Base-by-base conservation (phyloP, 176 grass and related monocot genomes). In the Puya raimondii region DNA sequence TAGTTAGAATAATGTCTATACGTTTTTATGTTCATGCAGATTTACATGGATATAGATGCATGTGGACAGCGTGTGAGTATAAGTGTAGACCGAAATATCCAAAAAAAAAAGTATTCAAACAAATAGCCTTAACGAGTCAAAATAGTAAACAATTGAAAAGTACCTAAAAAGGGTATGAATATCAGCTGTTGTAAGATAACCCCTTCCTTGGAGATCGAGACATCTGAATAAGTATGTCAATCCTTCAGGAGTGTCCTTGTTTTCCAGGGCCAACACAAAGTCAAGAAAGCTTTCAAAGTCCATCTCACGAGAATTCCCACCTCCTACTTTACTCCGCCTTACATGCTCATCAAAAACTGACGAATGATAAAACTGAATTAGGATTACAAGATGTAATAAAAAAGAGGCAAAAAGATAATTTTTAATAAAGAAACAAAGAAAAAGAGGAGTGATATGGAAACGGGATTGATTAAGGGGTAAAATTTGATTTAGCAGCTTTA, bases 331-430 rank as follows among this genome's bases (percentile, higher is more conserved):
- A 82, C 87, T 83, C 66, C 87, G 85, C 12, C 90, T 79, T 26
- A 99, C 90, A 88, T 99, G 90, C 56, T 99, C 90, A 58, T 99
- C 94, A 82, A 90, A 99, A 91, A 99, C 94, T 93, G 82, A 72
- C 85, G 70, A 69, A 14, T 59, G 11, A 76, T 53, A 66, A 4
- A 82, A 61, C 20, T 12, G 71, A 11, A 64, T 48, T 8, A 10
- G 71, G 48, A 48, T 76, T 68, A 47, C 48, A 23, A 59, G n/a
- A 59, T 17, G 16, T 59, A 20, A 17, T 59, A 7, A 20, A 10
- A 59, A 9, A 1, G 15, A 56, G 4, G 56, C 56, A 59, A 15
- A 59, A 59, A 59, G 13, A 10, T 59, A 59, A 59, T 15, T 17
- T 59, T 6, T 6, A 15, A 59, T 9, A 10, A 17, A 59, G 56